Base-by-base conservation (phyloP, 331 rosid genomes). In the Stylosanthes scabra region DNA sequence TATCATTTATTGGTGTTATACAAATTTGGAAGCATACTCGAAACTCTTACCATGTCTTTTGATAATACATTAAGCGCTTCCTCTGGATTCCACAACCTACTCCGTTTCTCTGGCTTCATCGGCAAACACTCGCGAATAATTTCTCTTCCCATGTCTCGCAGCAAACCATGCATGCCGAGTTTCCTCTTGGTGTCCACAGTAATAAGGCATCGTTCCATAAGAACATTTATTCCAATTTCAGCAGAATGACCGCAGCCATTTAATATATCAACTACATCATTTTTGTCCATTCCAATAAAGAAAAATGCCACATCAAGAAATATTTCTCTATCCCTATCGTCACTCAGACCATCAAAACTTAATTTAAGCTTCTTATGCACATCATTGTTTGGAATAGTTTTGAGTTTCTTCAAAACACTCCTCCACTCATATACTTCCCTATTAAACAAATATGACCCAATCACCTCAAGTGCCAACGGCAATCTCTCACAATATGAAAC, bases 271-370 rank as follows among this genome's bases (percentile, higher is more conserved):
- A 12, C 12, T 12, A 13, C 65, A 49, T 49, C 55, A 12, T 0
- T 8, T 49, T 6, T 49, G 6, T 6, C 8, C 16, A 49, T 49
- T 49, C 55, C 55, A 49, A 49, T 49, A 49, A 49, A 49, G 55
- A 49, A 49, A 13, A 13, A 49, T 0, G 55, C 55, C 12, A 49
- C 4, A 13, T 49, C 55, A 49, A 49, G 55, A 4, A 49, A 49
- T 49, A 49, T 49, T 49, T 49, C 55, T 15, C 13, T 45, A 45
- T 49, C 6, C 3, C 12, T 8, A 8, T 71, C 62, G 16, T 51
- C 72, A 25, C 3, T 14, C 46, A 78, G 71, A 71, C 68, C 69
- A 37, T 78, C 78, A 58, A 57, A 78, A 63, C 82, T 78, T 47
- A 78, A 65, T 65, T 42, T 78, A 11, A 71, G 55, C 56, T 78